phyloP scores from a whole-genome alignment of 2,329 filamentous ascomycete species.

The Knufia fluminis region DNA sequence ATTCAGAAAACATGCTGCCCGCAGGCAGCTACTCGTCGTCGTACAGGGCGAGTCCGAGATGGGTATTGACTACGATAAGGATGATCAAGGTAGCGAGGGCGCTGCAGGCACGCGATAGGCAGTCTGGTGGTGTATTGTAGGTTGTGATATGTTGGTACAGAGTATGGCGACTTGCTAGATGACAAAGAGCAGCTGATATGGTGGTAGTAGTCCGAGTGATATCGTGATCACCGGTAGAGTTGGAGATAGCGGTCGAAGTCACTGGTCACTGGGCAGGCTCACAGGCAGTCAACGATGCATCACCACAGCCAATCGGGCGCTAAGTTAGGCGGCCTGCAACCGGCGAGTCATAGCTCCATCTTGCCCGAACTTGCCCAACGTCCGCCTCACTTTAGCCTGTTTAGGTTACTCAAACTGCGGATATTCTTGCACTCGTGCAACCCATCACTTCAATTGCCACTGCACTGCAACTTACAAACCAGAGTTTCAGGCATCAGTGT shows the following conservation, averaged over 20 bases:
- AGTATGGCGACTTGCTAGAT: neutral
- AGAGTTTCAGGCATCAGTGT: neutral
- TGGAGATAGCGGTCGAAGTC: neutral
- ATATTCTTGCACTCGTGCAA: neutral
- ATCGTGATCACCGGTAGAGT: neutral
- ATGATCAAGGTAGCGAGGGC: neutral
- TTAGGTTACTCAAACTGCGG: neutral
- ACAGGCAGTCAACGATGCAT: neutral
- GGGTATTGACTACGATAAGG: neutral
- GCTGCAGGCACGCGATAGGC: neutral
- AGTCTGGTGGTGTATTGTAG: neutral
- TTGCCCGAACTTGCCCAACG: neutral
- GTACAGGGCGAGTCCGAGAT: neutral
- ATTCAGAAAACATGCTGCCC: constrained; percentile 73
- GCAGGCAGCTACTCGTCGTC: constrained; percentile 14
- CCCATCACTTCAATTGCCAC: neutral
- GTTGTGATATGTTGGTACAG: neutral
- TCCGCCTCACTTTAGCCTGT: neutral
- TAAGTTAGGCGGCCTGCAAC: constrained; percentile 1
- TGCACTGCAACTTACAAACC: neutral
- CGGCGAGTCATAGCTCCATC: constrained; percentile 3
- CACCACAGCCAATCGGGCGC: no score
- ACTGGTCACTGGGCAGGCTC: neutral
- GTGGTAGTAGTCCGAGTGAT: neutral
- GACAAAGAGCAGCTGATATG: constrained; percentile 1